Conservation (phyloP, 2,329 filamentous ascomycete species). For the Fusarium duplospermum region DNA sequence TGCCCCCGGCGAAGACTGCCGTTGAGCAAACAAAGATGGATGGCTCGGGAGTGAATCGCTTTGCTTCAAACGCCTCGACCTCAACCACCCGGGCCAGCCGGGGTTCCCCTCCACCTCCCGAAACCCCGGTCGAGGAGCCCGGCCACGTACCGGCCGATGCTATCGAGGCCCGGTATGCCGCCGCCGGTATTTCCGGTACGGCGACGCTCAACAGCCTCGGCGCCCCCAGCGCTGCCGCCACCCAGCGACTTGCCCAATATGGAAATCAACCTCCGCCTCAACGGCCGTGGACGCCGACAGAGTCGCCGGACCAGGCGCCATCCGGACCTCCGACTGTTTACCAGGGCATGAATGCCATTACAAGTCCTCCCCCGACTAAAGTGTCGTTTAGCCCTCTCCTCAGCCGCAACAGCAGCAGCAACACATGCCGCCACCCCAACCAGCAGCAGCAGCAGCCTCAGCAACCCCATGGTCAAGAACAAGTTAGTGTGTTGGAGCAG, state of each 20-base stretch:
- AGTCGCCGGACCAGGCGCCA: slow-evolving; percentile 84
- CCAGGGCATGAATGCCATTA: slow-evolving; percentile 82
- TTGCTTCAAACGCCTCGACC: slow-evolving; percentile 87
- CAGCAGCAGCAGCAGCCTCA: slow-evolving; percentile 51
- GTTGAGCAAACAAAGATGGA: slow-evolving; percentile 47
- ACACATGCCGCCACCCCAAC: slow-evolving; percentile 17
- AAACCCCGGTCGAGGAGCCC: slow-evolving; percentile 85
- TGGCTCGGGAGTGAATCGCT: slow-evolving; percentile 68
- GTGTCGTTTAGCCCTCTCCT: slow-evolving; percentile 49
- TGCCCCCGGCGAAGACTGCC: slow-evolving; percentile 38
- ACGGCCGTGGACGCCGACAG: slow-evolving; percentile 94
- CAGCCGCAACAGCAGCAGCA: slow-evolving; percentile 49
- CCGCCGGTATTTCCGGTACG: slow-evolving; percentile 88
- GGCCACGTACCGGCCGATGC: slow-evolving; percentile 78
- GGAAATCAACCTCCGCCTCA: slow-evolving; percentile 55
- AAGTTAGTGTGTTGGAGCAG: slow-evolving; percentile 81
- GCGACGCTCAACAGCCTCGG: slow-evolving; percentile 82
- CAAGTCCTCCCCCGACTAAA: slow-evolving; percentile 58
- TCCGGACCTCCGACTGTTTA: slow-evolving; percentile 93
- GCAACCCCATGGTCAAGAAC: slow-evolving; percentile 52
- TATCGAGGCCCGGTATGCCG: slow-evolving; percentile 92
- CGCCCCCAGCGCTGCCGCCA: slow-evolving; percentile 79
- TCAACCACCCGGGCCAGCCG: slow-evolving; percentile 92
- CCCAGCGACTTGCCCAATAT: slow-evolving; percentile 85
- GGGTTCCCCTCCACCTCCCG: slow-evolving; percentile 93